Evolutionary conservation across 768 basidiomycete species (phyloP).

Genomic region (Porphyrellus cyaneotinctus): DNA sequence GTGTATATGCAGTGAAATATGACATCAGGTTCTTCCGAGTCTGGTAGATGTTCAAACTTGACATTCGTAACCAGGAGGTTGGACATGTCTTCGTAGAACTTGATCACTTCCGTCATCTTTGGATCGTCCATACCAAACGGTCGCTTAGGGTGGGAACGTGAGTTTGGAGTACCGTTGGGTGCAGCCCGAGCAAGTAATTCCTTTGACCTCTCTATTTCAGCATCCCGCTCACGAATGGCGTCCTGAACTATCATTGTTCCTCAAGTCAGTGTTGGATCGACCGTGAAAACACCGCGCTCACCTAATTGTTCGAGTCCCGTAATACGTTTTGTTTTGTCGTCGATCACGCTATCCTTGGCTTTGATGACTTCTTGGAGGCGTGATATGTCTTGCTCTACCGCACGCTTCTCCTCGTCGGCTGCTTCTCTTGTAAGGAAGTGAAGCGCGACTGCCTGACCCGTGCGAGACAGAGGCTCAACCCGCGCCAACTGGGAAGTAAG

Average conservation of each 20-base stretch:
- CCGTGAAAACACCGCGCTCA: slow-evolving; percentile 26
- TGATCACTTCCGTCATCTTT: slow-evolving; percentile 56
- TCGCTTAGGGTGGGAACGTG: slow-evolving; percentile 33
- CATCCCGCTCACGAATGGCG: slow-evolving; percentile 51
- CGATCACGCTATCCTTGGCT: slow-evolving; percentile 39
- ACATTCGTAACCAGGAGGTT: slow-evolving; percentile 68
- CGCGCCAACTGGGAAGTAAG: slow-evolving; percentile 52
- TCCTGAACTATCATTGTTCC: slow-evolving; percentile 42
- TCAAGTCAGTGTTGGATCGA: not conserved
- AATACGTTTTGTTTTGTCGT: slow-evolving; percentile 45
- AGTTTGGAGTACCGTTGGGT: slow-evolving; percentile 37
- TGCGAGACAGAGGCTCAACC: slow-evolving; percentile 50
- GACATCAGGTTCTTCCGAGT: slow-evolving; percentile 43
- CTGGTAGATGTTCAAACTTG: slow-evolving; percentile 39
- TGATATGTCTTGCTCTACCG: slow-evolving; percentile 44
- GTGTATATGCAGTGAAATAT: slow-evolving; percentile 69
- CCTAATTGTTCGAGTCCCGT: slow-evolving; percentile 45
- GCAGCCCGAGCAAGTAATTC: slow-evolving; percentile 40
- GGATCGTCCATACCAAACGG: slow-evolving; percentile 46
- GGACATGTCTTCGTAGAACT: slow-evolving; percentile 83
- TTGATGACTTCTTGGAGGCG: slow-evolving; percentile 42
- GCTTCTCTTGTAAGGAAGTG: slow-evolving; percentile 72
- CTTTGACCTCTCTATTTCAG: slow-evolving; percentile 57
- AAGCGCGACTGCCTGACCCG: slow-evolving; percentile 48
- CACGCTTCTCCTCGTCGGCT: slow-evolving; percentile 63